Evolutionary conservation across 176 grass and related monocot genomes (phyloP).

Genomic region (Melocanna baccifera): DNA sequence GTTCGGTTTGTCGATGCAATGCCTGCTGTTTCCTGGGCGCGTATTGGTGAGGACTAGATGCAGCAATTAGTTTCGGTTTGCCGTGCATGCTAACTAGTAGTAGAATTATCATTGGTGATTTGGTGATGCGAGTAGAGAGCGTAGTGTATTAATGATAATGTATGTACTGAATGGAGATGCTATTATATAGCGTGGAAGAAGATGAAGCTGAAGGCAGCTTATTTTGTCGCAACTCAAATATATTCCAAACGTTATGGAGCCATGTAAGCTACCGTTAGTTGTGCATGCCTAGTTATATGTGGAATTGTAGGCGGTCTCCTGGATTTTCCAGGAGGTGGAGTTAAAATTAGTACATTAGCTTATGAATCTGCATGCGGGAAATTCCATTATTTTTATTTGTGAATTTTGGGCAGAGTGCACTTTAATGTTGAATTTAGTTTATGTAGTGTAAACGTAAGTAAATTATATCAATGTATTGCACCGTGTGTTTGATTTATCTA

Average conservation of each 20-base stretch:
- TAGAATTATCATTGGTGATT: constrained; percentile 19
- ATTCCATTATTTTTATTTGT: background rate
- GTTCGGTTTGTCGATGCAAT: background rate
- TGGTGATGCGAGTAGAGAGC: background rate
- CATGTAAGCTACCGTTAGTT: background rate
- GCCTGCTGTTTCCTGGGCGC: background rate
- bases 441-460: background rate
- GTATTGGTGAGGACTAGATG: background rate
- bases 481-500: background rate
- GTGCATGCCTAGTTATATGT: background rate
- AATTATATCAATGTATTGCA: background rate
- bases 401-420: background rate
- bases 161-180: background rate
- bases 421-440: background rate
- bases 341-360: background rate
- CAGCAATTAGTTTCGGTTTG: background rate
- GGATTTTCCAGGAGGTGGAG: background rate
- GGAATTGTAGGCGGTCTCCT: background rate
- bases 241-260: background rate
- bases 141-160: background rate
- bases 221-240: background rate
- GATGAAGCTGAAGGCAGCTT: constrained; percentile 3
- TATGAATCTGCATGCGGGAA: background rate
- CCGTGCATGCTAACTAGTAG: background rate
- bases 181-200: background rate